These are phyloP conservation scores for Macadamia tetraphylla DNA, from an alignment of 164 flowering plant genomes.

Conservation along the genomic window DNA sequence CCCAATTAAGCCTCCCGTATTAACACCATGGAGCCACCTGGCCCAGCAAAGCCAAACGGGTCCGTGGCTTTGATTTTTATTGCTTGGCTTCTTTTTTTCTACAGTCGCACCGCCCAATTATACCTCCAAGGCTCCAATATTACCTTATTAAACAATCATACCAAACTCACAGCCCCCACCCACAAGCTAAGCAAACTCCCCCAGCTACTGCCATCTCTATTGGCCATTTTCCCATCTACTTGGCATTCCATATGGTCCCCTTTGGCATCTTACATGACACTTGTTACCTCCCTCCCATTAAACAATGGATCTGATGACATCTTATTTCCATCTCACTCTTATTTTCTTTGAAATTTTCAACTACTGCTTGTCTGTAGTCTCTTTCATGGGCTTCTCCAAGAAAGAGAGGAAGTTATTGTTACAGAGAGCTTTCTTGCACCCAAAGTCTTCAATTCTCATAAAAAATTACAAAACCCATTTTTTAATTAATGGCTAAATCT, in stretches of 20 bases:
- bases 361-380: slow-evolving; percentile 1
- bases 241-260: no score
- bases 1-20: no score
- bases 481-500: no score
- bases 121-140: no score
- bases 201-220: no score
- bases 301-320: not conserved
- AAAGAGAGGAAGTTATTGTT: not conserved
- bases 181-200: no score
- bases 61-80: not conserved
- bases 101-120: slow-evolving; percentile 6
- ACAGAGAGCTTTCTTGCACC: slow-evolving; percentile 20
- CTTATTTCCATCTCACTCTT: not conserved
- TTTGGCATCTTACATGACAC: no score
- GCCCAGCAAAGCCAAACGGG: not conserved
- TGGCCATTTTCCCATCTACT: no score
- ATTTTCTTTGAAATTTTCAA: not conserved
- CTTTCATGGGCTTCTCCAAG: slow-evolving; percentile 2
- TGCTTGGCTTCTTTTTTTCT: not conserved
- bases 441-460: slow-evolving; percentile 8
- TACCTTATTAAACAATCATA: not conserved
- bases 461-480: no score
- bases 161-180: not conserved
- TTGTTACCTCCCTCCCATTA: not conserved
- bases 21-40: slow-evolving; percentile 15